Base-by-base conservation (phyloP, 1,284 basidiomycete genomes). In the Polyporus tsugae region DNA sequence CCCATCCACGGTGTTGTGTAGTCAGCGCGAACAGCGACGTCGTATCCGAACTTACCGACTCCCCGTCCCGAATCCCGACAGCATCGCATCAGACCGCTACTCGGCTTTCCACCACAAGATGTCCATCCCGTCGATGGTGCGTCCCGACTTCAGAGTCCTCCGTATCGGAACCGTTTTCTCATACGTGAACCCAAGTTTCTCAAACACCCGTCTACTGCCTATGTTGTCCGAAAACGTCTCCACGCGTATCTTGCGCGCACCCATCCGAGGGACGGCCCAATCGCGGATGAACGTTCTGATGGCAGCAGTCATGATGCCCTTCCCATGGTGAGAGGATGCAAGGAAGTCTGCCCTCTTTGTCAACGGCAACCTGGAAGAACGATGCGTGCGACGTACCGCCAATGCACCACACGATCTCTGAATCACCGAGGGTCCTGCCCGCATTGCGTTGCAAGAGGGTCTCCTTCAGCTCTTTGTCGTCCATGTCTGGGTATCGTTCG, bases 251-350 rank as follows among this genome's bases (percentile, higher is more conserved):
- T 76, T 75, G 35, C 82, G 82, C 6, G 84, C 82, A 1, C 83
- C 83, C 89, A 92, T 90, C 65, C 86, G 79, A 9, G 87, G 87
- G 22, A 89, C 80, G 33, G 81, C 86, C 89, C 90, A 92, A 19
- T 82, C 75, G 25, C 81, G 74, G 41, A 92, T 69, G 38, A 93
- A 65, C 4, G 83, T 83, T 13, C 77, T 75, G 38, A 92, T 73
- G 0, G 84, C 89, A 25, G 86, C 86, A 41, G 84, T 84, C 91
- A 93, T 92, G 71, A 92, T 91, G 0, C 90, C 90, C 70, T 81
- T 82, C 29, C 89, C 83, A 68, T 91, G 90, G 74, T 90, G 84
- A 49, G 83, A 85, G 17, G 86, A 81, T 11, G 82, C 83, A 58
- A 90, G 78, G 71, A 83, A 89, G 76, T 89, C 89, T 89, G 66